These are phyloP conservation scores for Powellomyces hirtus DNA, from an alignment of 192 early-diverging fungal genomes.

Conservation along the genomic window DNA sequence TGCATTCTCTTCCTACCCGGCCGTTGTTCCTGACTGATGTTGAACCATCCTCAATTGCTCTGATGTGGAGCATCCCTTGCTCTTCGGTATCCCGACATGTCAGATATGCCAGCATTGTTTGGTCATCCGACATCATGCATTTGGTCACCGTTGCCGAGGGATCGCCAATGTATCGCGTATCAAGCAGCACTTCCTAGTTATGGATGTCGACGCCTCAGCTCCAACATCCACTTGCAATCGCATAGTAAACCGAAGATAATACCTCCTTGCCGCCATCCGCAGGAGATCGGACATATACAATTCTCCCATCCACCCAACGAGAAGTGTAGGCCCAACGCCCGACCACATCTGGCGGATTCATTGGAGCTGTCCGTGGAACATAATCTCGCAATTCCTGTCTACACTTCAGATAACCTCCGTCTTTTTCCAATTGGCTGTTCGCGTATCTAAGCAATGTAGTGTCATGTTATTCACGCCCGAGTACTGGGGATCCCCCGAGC, in stretches of 20 bases:
- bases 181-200: conserved; percentile 19
- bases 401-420: background rate
- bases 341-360: conserved; percentile 6
- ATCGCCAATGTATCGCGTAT: conserved; percentile 11
- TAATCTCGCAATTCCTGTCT: conserved; percentile 8
- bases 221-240: no score
- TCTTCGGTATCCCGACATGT: background rate
- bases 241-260: no score
- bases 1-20: background rate
- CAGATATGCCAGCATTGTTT: conserved; percentile 17
- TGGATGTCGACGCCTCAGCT: no score
- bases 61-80: conserved; percentile 13
- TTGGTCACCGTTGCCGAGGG: background rate
- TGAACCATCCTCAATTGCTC: no score
- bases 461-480: no score
- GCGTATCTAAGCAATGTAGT: no score
- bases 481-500: no score
- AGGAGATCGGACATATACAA: conserved; percentile 6
- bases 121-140: conserved; percentile 12
- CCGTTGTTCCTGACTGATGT: background rate
- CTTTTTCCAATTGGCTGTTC: background rate
- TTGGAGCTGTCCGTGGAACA: conserved; percentile 2
- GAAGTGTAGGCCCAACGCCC: conserved; percentile 15
- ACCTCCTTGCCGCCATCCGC: conserved; percentile 2
- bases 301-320: background rate